Base-by-base conservation (phyloP, 257 asterid genomes). In the Solanum phureja region DNA sequence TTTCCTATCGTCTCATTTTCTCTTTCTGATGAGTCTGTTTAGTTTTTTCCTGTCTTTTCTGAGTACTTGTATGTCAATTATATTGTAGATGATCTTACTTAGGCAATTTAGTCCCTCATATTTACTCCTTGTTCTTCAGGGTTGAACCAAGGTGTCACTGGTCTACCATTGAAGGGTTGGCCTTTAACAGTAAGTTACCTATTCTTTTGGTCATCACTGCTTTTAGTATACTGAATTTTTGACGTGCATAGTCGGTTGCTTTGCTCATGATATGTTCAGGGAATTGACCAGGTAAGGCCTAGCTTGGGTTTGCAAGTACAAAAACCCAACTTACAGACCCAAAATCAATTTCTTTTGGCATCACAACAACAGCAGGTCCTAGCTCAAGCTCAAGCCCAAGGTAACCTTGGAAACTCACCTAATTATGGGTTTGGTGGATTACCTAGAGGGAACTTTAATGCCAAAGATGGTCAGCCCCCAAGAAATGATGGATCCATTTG, bases 161-260 rank as follows among this genome's bases (percentile, higher is more conserved):
- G 93, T 89, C 90, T 97, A 94, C 96, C 99, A 69, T 83, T 97
- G 98, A 97, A 96, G 91, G 99, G 99, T 86, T 96, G 99, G 98
- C 99, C 99, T 27, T 92, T 97, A 83, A 96, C 99, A 44, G 99
- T 97, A 92, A 95, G 99, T 94, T 58, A 74, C 84, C 88, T 56
- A 66, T 40, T 58, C 14, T 81, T 87, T 77, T 29, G 34, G 12
- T 62, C 82, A 23, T n/a, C 85, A 75, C 84, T 69, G 37, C 37
- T 49, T 52, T 46, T 29, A 3, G 8, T 73, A 46, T 86, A 37
- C 16, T 29, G 64, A 72, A n/a, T 44, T 71, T 71, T 75, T 72
- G 83, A 42, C 49, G 7, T 72, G 83, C 72, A 56, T 44, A 46
- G 56, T 44, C 0, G 29, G 33, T 66, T 40, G 37, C 82, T 40